These are phyloP conservation scores for Claviceps purpurea DNA, from an alignment of 2,329 filamentous ascomycete genomes.

Conservation along the genomic window DNA sequence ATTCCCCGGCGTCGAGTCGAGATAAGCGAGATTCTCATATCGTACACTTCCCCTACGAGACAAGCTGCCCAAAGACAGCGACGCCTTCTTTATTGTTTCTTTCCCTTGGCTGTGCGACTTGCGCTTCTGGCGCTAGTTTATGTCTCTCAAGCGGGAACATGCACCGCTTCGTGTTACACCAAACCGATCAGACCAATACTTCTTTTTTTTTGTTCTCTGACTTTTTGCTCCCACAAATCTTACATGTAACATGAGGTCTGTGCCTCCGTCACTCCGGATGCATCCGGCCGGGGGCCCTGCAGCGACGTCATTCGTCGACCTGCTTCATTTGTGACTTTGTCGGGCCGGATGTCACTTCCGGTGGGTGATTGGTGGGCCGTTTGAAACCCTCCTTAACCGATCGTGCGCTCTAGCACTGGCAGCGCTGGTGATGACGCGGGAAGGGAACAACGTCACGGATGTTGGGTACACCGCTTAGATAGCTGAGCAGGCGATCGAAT, in stretches of 20 bases:
- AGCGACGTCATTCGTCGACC: background rate
- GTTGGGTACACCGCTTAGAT: constrained; percentile 68
- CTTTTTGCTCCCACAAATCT: no score
- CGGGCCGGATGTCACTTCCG: background rate
- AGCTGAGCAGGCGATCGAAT: constrained; percentile 76
- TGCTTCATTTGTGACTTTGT: background rate
- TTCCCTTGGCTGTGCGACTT: no score
- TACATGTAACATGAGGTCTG: background rate
- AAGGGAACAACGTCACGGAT: constrained; percentile 80
- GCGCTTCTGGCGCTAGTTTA: no score
- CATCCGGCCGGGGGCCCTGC: background rate
- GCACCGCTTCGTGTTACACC: no score
- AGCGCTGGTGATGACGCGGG: constrained; percentile 57
- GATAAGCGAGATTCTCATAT: no score
- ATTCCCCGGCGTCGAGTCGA: no score
- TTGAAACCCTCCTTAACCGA: background rate
- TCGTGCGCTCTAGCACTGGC: constrained; percentile 36
- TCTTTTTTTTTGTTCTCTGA: background rate
- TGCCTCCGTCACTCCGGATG: background rate
- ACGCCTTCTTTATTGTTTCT: no score
- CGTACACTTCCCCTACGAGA: no score
- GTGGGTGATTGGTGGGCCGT: background rate
- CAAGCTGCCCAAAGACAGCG: no score
- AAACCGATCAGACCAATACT: no score
- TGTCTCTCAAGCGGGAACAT: no score